Evolutionary conservation across 257 asterid genomes (phyloP), one percentile per base, ranked within the genome.

Genomic region (Jacaranda mimosifolia): DNA sequence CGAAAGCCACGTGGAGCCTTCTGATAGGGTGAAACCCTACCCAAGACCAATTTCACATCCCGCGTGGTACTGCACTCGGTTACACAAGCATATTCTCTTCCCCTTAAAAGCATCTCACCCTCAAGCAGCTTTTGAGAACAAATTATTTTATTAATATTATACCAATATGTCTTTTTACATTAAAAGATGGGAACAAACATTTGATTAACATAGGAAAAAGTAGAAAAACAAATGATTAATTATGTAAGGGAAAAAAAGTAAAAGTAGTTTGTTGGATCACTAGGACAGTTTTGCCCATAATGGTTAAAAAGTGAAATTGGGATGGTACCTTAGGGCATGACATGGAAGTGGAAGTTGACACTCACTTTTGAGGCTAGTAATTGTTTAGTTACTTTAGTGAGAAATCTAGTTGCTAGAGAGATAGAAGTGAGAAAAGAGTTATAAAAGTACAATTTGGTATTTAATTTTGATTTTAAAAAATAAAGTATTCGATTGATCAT

Each of bases 171-270:
- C 67, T 53, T 56, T 21, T 65, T 63, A 2, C 71, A 65, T 76
- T 55, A 72, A 73, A 79, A 79, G 77, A 51, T 53, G 62, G 51
- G 36, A 68, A 21, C 56, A 75, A 64, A 18, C 65, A 38, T 53
- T 65, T 73, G 57, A 68, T 43, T 43, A 48, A 68, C 38, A 46
- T 68, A 68, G 55, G 42, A 65, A 43, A 65, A 63, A 65, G 71
- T 42, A 10, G 13, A 39, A 39, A 39, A 63, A 9, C 14, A 68
- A 46, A 26, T 43, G 4, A 68, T 45, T 45, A 26, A 21, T 55
- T 48, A 39, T 38, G 9, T 26, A 66, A 10, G 58, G 2, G 18
- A 64, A 64, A 15, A 57, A 65, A 71, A 51, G 80, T n/a, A 60
- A 40, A 59, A 19, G 68, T 15, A 39, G 3, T 69, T n/a, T 36